A percentile compares a stretch with the other conserved stretches of the same genome.
These are phyloP conservation scores for Blumeria hordei DNA, from an alignment of 2,329 filamentous ascomycete genomes.

Conservation along the genomic window DNA sequence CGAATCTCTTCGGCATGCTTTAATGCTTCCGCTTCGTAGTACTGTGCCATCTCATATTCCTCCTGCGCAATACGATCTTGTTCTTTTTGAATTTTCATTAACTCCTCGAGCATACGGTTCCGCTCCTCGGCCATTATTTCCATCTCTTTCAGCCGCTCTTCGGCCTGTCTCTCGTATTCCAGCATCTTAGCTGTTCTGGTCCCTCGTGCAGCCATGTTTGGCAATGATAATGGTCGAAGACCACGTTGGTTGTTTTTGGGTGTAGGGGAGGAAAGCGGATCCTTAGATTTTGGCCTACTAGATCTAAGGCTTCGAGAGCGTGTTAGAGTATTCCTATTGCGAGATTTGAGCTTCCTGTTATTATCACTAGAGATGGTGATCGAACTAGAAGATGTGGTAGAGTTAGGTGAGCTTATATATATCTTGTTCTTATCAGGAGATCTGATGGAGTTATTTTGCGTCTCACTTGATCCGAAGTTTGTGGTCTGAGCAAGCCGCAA, in stretches of 20 bases:
- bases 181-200: conserved; percentile 13
- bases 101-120: conserved; percentile 9
- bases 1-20: conserved; percentile 13
- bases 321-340: too few relatives aligned
- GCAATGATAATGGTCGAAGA: too few relatives aligned
- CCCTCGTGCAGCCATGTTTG: conserved; percentile 8
- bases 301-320: too few relatives aligned
- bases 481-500: not conserved
- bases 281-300: too few relatives aligned
- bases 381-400: too few relatives aligned
- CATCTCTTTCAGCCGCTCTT: conserved; percentile 11
- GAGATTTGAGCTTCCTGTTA: too few relatives aligned
- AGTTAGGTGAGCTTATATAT: too few relatives aligned
- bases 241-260: too few relatives aligned
- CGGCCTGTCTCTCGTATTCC: conserved; percentile 14
- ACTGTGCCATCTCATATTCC: conserved; percentile 14
- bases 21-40: conserved; percentile 14
- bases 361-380: too few relatives aligned
- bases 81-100: conserved; percentile 8
- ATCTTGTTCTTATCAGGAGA: too few relatives aligned
- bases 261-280: too few relatives aligned
- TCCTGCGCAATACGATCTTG: conserved; percentile 13
- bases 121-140: conserved; percentile 12
- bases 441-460: not conserved
- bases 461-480: not conserved